Evolutionary conservation across 768 basidiomycete genomes (phyloP).

Genomic region (Serendipita indica): DNA sequence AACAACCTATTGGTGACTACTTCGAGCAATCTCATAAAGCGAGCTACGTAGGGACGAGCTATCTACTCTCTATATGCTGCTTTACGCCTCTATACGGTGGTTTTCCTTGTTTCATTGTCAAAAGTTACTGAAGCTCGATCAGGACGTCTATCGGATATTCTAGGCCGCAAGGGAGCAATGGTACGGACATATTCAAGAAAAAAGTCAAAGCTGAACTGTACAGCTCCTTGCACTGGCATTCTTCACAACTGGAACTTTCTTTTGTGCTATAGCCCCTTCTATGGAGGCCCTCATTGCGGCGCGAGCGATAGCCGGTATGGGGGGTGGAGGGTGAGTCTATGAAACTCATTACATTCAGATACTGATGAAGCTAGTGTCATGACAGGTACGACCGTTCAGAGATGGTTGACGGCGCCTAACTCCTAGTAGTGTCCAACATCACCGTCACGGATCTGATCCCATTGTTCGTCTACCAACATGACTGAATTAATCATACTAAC

Average conservation of each 20-base stretch:
- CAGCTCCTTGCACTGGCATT: slow-evolving; percentile 7
- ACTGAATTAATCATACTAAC: slow-evolving; percentile 5
- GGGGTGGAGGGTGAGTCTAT: slow-evolving; percentile 66
- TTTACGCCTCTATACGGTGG: slow-evolving; percentile 45
- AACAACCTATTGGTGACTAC: slow-evolving; percentile 72
- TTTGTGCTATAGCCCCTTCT: slow-evolving; percentile 74
- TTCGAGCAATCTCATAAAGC: slow-evolving; percentile 58
- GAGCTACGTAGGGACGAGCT: slow-evolving; percentile 79
- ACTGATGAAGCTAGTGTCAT: slow-evolving; percentile 50
- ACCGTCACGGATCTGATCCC: slow-evolving; percentile 82
- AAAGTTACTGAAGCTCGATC: slow-evolving; percentile 18
- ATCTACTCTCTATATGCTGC: slow-evolving; percentile 76
- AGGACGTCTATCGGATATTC: slow-evolving; percentile 74
- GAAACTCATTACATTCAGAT: neutral
- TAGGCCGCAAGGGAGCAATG: slow-evolving; percentile 66
- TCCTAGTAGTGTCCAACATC: slow-evolving; percentile 52
- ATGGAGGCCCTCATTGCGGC: slow-evolving; percentile 73
- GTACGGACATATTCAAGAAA: slow-evolving; percentile 34
- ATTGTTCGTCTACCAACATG: slow-evolving; percentile 36
- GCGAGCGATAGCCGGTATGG: slow-evolving; percentile 80
- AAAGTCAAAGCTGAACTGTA: slow-evolving; percentile 16
- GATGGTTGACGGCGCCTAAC: slow-evolving; percentile 37
- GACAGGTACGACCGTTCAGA: slow-evolving; percentile 43
- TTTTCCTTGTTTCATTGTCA: slow-evolving; percentile 14
- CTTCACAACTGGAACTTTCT: slow-evolving; percentile 49